Percentiles rank a stretch among this genome's conserved stretches.
Evolutionary conservation across 2,329 filamentous ascomycete genomes (phyloP).

Genomic region (Xylariaceae sp.): DNA sequence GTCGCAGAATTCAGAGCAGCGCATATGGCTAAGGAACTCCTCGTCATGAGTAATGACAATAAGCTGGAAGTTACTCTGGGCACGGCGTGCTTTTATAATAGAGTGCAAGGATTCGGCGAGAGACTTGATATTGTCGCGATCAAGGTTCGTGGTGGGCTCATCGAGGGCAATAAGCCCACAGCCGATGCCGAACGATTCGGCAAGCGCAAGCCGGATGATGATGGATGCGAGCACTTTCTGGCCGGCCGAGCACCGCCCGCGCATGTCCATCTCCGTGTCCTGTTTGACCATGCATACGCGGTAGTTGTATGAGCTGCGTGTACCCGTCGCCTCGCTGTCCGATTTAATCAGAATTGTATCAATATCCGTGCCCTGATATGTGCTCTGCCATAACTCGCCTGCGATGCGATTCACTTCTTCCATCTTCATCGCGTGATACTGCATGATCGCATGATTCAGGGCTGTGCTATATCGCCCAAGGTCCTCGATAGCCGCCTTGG

Average conservation of each 20-base stretch:
- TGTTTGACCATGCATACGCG: conserved; percentile 97
- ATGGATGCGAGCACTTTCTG: conserved; percentile 97
- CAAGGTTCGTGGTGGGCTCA: conserved; percentile 96
- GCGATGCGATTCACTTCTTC: conserved; percentile 96
- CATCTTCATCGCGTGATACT: conserved; percentile 96
- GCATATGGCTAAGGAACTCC: conserved; percentile 92
- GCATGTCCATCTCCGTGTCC: conserved; percentile 99
- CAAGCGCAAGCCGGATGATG: conserved; percentile 93
- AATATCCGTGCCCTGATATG: conserved; percentile 96
- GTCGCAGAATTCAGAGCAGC: conserved; percentile 90
- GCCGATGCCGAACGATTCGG: conserved; percentile 94
- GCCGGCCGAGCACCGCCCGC: conserved; percentile 92
- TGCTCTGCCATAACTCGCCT: conserved; percentile 94
- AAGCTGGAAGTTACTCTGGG: conserved; percentile 94
- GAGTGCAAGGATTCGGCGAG: conserved; percentile 83
- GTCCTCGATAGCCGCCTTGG: conserved; percentile 91
- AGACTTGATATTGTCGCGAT: conserved; percentile 91
- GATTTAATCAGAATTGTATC: conserved; percentile 96
- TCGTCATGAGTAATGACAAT: conserved; percentile 99
- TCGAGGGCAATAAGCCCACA: conserved; percentile 96
- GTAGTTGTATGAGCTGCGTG: conserved; percentile 92
- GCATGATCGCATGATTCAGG: conserved; percentile 96
- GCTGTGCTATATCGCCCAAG: conserved; percentile 81
- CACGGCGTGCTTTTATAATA: conserved; percentile 82
- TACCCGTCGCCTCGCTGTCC: conserved; percentile 76